Percentiles rank a stretch among this genome's conserved stretches.
phyloP scores from a whole-genome alignment of 2,329 filamentous ascomycete genomes.

The Sphaerulina musiva region DNA sequence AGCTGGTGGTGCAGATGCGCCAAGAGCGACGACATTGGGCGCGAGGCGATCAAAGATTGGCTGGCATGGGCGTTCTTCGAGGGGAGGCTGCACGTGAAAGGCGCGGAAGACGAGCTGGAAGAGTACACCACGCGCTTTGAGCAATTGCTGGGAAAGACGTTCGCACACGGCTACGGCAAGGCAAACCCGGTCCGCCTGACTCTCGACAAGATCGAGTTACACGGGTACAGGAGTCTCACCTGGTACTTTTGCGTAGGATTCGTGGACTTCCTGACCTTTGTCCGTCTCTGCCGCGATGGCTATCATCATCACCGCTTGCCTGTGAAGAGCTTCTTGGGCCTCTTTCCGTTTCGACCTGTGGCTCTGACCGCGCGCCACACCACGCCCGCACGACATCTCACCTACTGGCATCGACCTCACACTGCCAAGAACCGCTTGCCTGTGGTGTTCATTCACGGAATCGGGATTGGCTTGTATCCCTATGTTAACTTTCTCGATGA shows the following conservation, averaged over 20 bases:
- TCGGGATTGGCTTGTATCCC: slow-evolving; percentile 51
- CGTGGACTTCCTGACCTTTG: slow-evolving; percentile 13
- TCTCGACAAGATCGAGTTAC: slow-evolving; percentile 53
- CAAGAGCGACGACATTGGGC: slow-evolving; percentile 50
- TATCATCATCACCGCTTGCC: slow-evolving; percentile 48
- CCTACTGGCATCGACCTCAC: slow-evolving; percentile 59
- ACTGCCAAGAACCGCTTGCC: slow-evolving; percentile 52
- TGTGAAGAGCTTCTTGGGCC: slow-evolving; percentile 19
- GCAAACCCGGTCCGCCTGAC: slow-evolving; percentile 56
- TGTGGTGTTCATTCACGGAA: slow-evolving; percentile 64
- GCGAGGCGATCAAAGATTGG: slow-evolving; percentile 61
- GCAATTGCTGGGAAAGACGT: slow-evolving; percentile 38
- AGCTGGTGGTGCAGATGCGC: slow-evolving; percentile 60
- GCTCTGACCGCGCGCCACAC: slow-evolving; percentile 41
- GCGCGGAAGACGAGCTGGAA: slow-evolving; percentile 51
- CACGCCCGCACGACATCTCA: slow-evolving; percentile 47
- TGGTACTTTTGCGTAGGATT: slow-evolving; percentile 17
- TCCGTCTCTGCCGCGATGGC: slow-evolving; percentile 38
- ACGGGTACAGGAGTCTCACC: slow-evolving; percentile 32
- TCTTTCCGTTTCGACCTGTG: slow-evolving; percentile 52
- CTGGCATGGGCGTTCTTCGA: slow-evolving; percentile 58
- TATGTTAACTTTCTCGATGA: slow-evolving; percentile 44
- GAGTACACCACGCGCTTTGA: slow-evolving; percentile 51
- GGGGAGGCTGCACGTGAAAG: slow-evolving; percentile 55
- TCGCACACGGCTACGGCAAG: slow-evolving; percentile 51